These are phyloP conservation scores for Aspergillus pseudotamarii DNA, from an alignment of 2,329 filamentous ascomycete species.

Conservation along the genomic window DNA sequence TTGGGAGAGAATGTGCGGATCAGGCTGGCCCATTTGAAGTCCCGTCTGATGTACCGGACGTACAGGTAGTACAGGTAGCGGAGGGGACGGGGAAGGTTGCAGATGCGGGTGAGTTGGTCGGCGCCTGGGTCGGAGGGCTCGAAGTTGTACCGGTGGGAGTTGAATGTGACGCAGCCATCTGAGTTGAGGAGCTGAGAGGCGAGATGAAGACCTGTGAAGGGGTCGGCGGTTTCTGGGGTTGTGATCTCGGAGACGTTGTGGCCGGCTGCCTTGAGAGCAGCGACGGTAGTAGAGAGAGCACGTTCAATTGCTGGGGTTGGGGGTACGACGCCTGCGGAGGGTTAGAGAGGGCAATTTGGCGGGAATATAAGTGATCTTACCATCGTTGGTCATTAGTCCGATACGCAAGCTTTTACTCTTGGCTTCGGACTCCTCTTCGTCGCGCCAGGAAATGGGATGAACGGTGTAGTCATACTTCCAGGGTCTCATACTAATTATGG, in stretches of 20 bases:
- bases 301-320: conserved; percentile 82
- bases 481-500: conserved; percentile 76
- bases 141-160: conserved; percentile 72
- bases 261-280: conserved; percentile 69
- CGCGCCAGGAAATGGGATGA: conserved; percentile 80
- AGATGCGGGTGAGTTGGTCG: conserved; percentile 72
- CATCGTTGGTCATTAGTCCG: conserved; percentile 76
- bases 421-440: conserved; percentile 62
- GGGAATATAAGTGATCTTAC: conserved; percentile 31
- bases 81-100: conserved; percentile 70
- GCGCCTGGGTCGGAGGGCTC: conserved; percentile 82
- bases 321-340: conserved; percentile 67
- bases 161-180: conserved; percentile 80
- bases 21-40: conserved; percentile 76
- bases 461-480: conserved; percentile 89
- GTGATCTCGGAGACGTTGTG: conserved; percentile 72
- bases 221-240: conserved; percentile 72
- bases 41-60: conserved; percentile 79
- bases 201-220: conserved; percentile 74
- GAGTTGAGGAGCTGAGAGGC: conserved; percentile 80
- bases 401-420: conserved; percentile 67
- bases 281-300: conserved; percentile 70
- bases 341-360: background rate
- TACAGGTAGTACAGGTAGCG: conserved; percentile 88
- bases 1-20: conserved; percentile 74